A percentile compares a stretch with the other conserved stretches of the same genome.
Evolutionary conservation across 768 basidiomycete genomes (phyloP).

Genomic region (Trametes villosa): DNA sequence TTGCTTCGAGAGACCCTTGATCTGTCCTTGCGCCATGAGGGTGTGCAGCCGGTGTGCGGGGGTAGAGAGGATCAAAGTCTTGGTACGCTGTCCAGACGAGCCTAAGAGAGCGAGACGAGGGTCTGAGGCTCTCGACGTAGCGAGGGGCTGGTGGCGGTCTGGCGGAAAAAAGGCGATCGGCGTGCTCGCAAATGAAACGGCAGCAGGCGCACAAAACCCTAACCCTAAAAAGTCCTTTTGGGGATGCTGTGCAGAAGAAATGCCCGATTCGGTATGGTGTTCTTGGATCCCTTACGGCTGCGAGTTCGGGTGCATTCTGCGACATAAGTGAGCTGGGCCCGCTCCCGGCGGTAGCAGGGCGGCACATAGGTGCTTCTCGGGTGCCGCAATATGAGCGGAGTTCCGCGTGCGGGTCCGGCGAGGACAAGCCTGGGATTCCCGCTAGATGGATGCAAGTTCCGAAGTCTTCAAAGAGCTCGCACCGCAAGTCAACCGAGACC

Average conservation of each 20-base stretch:
- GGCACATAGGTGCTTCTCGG: too few species aligned
- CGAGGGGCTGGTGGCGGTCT: neutral
- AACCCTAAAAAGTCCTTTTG: slow-evolving; percentile 1
- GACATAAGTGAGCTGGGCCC: too few species aligned
- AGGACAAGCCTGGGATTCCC: too few species aligned
- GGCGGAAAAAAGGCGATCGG: slow-evolving; percentile 12
- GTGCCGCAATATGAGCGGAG: too few species aligned
- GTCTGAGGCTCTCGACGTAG: neutral
- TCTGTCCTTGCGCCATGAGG: slow-evolving; percentile 82
- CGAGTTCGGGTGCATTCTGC: neutral
- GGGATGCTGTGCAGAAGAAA: slow-evolving; percentile 8
- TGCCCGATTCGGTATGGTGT: neutral
- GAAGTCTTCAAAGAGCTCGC: too few species aligned
- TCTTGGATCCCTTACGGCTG: neutral
- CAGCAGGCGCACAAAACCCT: slow-evolving; percentile 14
- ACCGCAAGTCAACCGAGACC: too few species aligned
- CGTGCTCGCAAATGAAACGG: neutral
- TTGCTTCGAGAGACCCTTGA: slow-evolving; percentile 68
- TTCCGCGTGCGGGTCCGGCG: too few species aligned
- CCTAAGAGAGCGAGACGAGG: too few species aligned
- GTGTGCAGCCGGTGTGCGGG: neutral
- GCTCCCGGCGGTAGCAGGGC: too few species aligned
- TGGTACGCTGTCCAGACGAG: neutral
- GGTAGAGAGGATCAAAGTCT: neutral
- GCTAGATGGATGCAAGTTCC: too few species aligned